phyloP scores from a whole-genome alignment of 805 yeast species.

The Scheffersomyces ergatensis region DNA sequence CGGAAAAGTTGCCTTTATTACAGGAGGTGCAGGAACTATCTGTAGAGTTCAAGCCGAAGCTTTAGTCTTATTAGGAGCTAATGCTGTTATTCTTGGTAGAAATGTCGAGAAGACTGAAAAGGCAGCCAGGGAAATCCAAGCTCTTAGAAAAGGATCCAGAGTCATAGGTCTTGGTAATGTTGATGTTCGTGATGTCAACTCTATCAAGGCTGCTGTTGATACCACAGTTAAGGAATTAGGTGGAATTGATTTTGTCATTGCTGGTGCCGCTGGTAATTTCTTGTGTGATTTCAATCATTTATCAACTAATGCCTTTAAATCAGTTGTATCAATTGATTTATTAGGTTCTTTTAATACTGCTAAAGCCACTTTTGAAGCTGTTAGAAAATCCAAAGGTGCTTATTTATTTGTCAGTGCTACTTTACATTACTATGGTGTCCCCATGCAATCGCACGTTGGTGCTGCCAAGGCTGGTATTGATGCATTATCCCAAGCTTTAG shows the following conservation, averaged over 20 bases:
- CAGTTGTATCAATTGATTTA: conserved; percentile 83
- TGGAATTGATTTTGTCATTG: conserved; percentile 79
- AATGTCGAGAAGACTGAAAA: conserved; percentile 59
- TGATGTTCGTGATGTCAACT: conserved; percentile 73
- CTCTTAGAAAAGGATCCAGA: conserved; percentile 54
- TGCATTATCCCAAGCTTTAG: conserved; percentile 77
- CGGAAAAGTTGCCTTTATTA: conserved; percentile 84
- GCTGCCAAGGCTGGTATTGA: conserved; percentile 97
- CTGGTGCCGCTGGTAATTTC: conserved; percentile 97
- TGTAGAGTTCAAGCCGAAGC: conserved; percentile 90
- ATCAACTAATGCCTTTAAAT: conserved; percentile 82
- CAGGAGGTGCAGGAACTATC: conserved; percentile 97
- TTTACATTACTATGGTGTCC: conserved; percentile 83
- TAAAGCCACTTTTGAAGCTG: conserved; percentile 72
- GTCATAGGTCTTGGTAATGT: conserved; percentile 71
- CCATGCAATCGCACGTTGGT: conserved; percentile 85
- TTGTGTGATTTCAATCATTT: conserved; percentile 74
- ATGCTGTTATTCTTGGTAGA: conserved; percentile 85
- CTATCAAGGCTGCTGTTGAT: conserved; percentile 62
- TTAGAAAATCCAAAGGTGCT: conserved; percentile 65
- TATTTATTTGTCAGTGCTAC: conserved; percentile 84
- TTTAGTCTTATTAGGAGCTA: conserved; percentile 76
- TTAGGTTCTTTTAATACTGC: conserved; percentile 87
- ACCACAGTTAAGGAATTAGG: conserved; percentile 69
- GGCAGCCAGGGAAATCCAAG: conserved; percentile 67